Conservation (phyloP, 176 grass and related monocot genomes). For the Ampelocalamus luodianensis region DNA sequence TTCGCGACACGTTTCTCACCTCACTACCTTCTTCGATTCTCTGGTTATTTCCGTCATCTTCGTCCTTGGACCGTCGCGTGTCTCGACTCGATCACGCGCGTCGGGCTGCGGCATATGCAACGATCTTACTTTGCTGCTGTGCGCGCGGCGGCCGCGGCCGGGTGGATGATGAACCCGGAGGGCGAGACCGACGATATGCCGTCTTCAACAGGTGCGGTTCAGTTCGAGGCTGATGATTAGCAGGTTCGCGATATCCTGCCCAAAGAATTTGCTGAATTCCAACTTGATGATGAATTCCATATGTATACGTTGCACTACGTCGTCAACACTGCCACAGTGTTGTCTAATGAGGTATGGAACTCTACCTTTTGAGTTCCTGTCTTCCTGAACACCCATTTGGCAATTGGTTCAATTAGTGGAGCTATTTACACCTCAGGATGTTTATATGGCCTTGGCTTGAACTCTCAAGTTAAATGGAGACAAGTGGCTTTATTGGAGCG, state of each 20-base stretch:
- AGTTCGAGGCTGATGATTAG: slow-evolving; percentile 43
- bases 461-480: slow-evolving; percentile 67
- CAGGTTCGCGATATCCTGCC: slow-evolving; percentile 44
- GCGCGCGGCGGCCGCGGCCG: slow-evolving; percentile 33
- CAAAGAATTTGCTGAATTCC: too few species aligned
- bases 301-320: too few species aligned
- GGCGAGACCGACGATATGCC: slow-evolving; percentile 53
- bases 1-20: not conserved
- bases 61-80: not conserved
- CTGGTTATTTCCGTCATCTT: not conserved
- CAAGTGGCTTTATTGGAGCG: slow-evolving; percentile 69
- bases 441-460: slow-evolving; percentile 24
- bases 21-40: not conserved
- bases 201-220: slow-evolving; percentile 35
- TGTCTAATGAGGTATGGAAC: slow-evolving; percentile 72
- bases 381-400: not conserved
- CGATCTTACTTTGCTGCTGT: slow-evolving; percentile 16
- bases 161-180: slow-evolving; percentile 65
- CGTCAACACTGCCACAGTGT: slow-evolving; percentile 62
- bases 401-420: slow-evolving; percentile 14
- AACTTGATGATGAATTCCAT: too few species aligned
- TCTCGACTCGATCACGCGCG: not conserved
- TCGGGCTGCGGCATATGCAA: not conserved
- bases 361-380: not conserved
- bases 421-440: not conserved